Evolutionary conservation across 371 early-diverging fungal genomes (phyloP).

Genomic region (Mortierella sp.): DNA sequence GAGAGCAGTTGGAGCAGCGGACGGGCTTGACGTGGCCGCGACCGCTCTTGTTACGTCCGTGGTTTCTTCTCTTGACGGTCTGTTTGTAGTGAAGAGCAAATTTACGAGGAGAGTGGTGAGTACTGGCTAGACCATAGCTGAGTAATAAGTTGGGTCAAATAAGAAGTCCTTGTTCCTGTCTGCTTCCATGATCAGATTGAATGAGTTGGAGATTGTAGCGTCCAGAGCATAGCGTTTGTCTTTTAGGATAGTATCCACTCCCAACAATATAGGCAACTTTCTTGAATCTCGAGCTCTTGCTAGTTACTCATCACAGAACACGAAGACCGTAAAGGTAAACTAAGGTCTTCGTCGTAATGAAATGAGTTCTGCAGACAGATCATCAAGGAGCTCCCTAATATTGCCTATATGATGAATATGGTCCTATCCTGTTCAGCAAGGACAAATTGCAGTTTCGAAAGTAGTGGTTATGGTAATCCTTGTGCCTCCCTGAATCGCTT

Average conservation of each 20-base stretch:
- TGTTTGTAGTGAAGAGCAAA: slow-evolving; percentile 35
- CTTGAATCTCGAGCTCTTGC: neutral
- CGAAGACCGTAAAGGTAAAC: too few relatives aligned
- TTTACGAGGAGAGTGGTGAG: slow-evolving; percentile 5
- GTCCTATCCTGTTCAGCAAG: too few relatives aligned
- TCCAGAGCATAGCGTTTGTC: neutral
- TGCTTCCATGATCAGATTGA: neutral
- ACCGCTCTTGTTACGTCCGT: slow-evolving; percentile 99
- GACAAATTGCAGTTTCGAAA: too few relatives aligned
- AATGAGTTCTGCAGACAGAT: too few relatives aligned
- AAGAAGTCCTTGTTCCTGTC: slow-evolving; percentile 1
- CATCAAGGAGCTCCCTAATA: too few relatives aligned
- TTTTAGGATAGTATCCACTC: neutral
- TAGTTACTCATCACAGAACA: too few relatives aligned
- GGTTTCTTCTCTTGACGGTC: slow-evolving; percentile 99
- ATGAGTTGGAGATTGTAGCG: neutral
- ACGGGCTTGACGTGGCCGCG: slow-evolving; percentile 98
- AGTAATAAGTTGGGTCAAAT: neutral
- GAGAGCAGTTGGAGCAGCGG: slow-evolving; percentile 99
- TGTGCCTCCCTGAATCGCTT: neutral
- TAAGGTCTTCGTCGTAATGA: too few relatives aligned
- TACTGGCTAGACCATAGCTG: neutral
- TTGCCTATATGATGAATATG: too few relatives aligned
- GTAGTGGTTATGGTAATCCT: neutral
- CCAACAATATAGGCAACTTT: neutral